A percentile compares a stretch with the other conserved stretches of the same genome.
Evolutionary conservation across 2,329 filamentous ascomycete species (phyloP).

Genomic region (Colletotrichum sublineola): DNA sequence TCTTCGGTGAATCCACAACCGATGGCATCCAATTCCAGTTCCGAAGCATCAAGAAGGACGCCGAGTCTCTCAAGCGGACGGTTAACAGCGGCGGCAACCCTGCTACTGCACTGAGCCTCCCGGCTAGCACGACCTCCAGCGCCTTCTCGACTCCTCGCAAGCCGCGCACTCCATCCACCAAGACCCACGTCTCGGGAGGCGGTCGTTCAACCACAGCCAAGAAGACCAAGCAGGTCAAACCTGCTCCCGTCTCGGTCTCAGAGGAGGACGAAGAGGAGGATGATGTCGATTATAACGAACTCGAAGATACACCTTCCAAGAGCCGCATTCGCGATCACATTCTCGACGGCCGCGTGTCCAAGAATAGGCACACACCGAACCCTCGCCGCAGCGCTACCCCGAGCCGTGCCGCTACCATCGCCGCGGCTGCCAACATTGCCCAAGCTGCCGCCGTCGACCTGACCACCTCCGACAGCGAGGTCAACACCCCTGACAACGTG

Average conservation of each 20-base stretch:
- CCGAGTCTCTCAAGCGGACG: constrained; percentile 60
- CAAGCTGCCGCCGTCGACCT: constrained; percentile 40
- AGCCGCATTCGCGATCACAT: constrained; percentile 31
- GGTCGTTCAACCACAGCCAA: constrained; percentile 36
- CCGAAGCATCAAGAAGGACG: constrained; percentile 66
- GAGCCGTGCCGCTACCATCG: constrained; percentile 42
- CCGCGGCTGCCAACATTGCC: constrained; percentile 36
- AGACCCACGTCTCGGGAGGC: constrained; percentile 34
- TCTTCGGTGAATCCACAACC: constrained; percentile 70
- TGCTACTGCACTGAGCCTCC: constrained; percentile 53
- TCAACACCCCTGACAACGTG: constrained; percentile 39
- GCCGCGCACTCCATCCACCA: constrained; percentile 41
- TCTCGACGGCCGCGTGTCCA: constrained; percentile 34
- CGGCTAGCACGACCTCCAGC: constrained; percentile 45
- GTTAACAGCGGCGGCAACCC: constrained; percentile 62
- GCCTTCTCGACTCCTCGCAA: constrained; percentile 48
- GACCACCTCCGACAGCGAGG: constrained; percentile 43
- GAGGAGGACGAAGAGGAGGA: constrained; percentile 48
- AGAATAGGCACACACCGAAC: constrained; percentile 17
- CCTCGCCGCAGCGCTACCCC: constrained; percentile 33
- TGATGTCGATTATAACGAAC: constrained; percentile 49
- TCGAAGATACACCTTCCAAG: constrained; percentile 56
- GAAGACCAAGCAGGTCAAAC: constrained; percentile 32
- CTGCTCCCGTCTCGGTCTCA: constrained; percentile 46
- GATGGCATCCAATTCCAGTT: constrained; percentile 74